Evolutionary conservation across 1,284 basidiomycete species (phyloP), one percentile per base, ranked within the genome.

Genomic region (Somion occarium): DNA sequence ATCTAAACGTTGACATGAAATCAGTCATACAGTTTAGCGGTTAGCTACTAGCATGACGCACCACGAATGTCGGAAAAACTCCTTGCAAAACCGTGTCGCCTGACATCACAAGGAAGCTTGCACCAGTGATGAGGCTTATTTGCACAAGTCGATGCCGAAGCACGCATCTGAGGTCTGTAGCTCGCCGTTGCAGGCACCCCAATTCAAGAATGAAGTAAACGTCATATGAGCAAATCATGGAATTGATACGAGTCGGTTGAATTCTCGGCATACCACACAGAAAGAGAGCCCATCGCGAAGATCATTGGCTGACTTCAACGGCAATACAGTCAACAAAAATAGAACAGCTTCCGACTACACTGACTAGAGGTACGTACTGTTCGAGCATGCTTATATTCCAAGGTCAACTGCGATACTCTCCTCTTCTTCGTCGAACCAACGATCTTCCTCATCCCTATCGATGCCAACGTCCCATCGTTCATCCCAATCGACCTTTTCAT

Each of bases 381-480:
- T 19, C 9, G 24, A 22, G 15, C 45, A 46, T 27, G 37, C 39
- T 47, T 44, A 30, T 51, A 47, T 48, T n/a, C n/a, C n/a, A n/a
- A n/a, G n/a, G 49, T 50, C 48, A 54, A 46, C 38, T 23, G 56
- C 57, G 47, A 37, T 48, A 48, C 60, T 58, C 51, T 79, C 79
- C 42, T 84, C 82, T 54, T 85, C 83, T 13, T 84, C 80, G 50
- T 87, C 82, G 66, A 90, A 91, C 83, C 89, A 91, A 26, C 73
- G 69, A 41, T 89, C 87, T 64, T 91, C 80, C 7, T 73, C 73
- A 41, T 84, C 82, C 58, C 78, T 68, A 50, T 85, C 83, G 53
- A 78, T 71, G 19, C 81, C 79, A 18, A 57, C 65, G 58, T 88
- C 87, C 70, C 85, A 78, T 46, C 70, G 70, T 49, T 91, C 88